Evolutionary conservation across 2,329 filamentous ascomycete species (phyloP).

Genomic region (Diaporthe sp.): DNA sequence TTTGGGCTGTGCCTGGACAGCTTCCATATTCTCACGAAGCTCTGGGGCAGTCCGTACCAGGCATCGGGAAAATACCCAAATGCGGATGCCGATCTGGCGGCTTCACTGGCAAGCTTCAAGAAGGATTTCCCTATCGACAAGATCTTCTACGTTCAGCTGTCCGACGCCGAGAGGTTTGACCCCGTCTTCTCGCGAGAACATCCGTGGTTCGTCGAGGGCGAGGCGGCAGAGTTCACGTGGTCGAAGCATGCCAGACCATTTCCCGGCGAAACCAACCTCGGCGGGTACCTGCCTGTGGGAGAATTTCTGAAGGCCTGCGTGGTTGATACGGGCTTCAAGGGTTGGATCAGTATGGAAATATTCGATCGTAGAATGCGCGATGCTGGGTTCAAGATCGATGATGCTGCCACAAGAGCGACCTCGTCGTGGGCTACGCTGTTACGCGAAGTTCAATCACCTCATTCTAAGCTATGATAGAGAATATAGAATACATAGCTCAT

Average conservation of each 20-base stretch:
- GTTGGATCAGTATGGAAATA: neutral
- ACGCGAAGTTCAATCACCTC: neutral
- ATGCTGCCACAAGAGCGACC: neutral
- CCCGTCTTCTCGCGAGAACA: neutral
- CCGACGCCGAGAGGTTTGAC: neutral
- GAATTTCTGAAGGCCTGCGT: neutral
- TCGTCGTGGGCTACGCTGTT: neutral
- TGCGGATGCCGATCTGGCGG: neutral
- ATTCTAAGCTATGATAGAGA: neutral
- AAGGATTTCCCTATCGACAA: neutral
- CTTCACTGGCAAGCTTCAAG: neutral
- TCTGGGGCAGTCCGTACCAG: neutral
- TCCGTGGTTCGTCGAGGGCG: neutral
- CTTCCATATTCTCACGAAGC: neutral
- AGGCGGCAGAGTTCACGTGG: neutral
- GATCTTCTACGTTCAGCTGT: neutral
- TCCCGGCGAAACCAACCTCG: neutral
- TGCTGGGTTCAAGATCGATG: neutral
- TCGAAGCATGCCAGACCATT: neutral
- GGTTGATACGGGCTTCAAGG: neutral
- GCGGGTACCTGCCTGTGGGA: neutral
- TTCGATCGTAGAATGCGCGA: constrained; percentile 1
- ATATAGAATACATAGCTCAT: no score
- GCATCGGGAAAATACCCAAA: neutral
- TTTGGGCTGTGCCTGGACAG: neutral